Evolutionary conservation across 805 yeast species (phyloP).

Genomic region (Metschnikowia reukaufii): DNA sequence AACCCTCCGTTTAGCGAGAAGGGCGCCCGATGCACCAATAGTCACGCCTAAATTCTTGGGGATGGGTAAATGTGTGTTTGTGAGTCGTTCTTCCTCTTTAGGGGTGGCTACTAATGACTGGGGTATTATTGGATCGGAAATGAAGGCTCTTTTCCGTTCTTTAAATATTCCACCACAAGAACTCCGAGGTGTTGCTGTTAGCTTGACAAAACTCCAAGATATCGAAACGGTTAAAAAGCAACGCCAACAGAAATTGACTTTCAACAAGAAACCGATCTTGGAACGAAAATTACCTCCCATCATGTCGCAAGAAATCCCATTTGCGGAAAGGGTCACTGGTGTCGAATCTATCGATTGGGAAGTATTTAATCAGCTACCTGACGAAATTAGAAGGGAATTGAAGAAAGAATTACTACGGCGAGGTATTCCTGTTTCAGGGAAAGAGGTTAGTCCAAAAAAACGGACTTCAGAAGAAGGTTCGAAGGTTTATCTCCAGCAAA

Average conservation of each 20-base stretch:
- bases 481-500: slow-evolving; percentile 37
- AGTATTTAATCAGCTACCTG: slow-evolving; percentile 65
- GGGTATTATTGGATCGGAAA: slow-evolving; percentile 61
- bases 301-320: slow-evolving; percentile 14
- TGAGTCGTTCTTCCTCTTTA: slow-evolving; percentile 56
- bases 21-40: slow-evolving; percentile 67
- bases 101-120: slow-evolving; percentile 61
- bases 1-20: slow-evolving; percentile 61
- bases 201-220: slow-evolving; percentile 57
- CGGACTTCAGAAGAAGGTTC: slow-evolving; percentile 1
- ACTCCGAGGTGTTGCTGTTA: slow-evolving; percentile 76
- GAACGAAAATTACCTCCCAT: background rate
- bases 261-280: background rate
- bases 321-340: slow-evolving; percentile 17
- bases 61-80: slow-evolving; percentile 73
- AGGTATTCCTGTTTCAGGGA: slow-evolving; percentile 26
- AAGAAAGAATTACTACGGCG: slow-evolving; percentile 51
- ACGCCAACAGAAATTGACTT: slow-evolving; percentile 17
- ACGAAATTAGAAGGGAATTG: slow-evolving; percentile 63
- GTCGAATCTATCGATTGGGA: slow-evolving; percentile 57
- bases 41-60: slow-evolving; percentile 82
- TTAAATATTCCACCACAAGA: slow-evolving; percentile 64
- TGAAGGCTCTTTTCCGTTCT: slow-evolving; percentile 54
- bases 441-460: slow-evolving; percentile 13
- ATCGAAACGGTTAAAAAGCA: slow-evolving; percentile 23